Conservation (phyloP, 768 basidiomycete genomes). For the Galerina marginata region DNA sequence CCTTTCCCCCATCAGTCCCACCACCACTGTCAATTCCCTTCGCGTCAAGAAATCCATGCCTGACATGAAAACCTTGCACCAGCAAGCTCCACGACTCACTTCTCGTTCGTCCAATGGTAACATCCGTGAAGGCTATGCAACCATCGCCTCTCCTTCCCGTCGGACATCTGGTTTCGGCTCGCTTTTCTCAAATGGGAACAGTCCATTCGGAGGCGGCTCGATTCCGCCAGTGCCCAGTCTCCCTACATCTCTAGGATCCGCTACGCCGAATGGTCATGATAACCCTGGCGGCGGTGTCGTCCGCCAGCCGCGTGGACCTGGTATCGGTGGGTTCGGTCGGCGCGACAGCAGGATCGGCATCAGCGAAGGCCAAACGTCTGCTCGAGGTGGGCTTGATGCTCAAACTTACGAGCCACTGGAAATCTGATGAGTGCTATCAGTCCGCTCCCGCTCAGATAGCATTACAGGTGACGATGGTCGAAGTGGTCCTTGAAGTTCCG, state of each 20-base stretch:
- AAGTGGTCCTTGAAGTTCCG: slow-evolving; percentile 36
- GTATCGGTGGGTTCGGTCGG: slow-evolving; percentile 72
- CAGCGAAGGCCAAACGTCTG: slow-evolving; percentile 47
- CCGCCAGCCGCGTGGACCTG: slow-evolving; percentile 87
- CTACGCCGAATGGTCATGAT: slow-evolving; percentile 48
- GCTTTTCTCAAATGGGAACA: slow-evolving; percentile 63
- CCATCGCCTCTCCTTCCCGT: slow-evolving; percentile 82
- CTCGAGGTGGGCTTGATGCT: slow-evolving; percentile 78
- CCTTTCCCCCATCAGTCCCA: slow-evolving; percentile 58
- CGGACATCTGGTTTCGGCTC: slow-evolving; percentile 76
- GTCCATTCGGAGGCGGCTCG: slow-evolving; percentile 46
- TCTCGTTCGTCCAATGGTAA: slow-evolving; percentile 89
- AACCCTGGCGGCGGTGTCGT: slow-evolving; percentile 60
- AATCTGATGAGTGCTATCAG: slow-evolving; percentile 57
- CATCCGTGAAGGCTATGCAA: slow-evolving; percentile 85
- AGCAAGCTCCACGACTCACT: slow-evolving; percentile 77
- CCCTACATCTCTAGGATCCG: slow-evolving; percentile 59
- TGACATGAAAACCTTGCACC: slow-evolving; percentile 88
- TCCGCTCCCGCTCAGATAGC: slow-evolving; percentile 47
- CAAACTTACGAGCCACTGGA: slow-evolving; percentile 88
- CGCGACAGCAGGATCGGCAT: slow-evolving; percentile 63
- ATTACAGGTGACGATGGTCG: slow-evolving; percentile 51
- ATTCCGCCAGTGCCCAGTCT: slow-evolving; percentile 84
- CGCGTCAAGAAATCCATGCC: slow-evolving; percentile 99
- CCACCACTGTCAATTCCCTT: slow-evolving; percentile 55